phyloP scores from a whole-genome alignment of 352 stramenopile genomes.

The Phytopythium oedochilum region DNA sequence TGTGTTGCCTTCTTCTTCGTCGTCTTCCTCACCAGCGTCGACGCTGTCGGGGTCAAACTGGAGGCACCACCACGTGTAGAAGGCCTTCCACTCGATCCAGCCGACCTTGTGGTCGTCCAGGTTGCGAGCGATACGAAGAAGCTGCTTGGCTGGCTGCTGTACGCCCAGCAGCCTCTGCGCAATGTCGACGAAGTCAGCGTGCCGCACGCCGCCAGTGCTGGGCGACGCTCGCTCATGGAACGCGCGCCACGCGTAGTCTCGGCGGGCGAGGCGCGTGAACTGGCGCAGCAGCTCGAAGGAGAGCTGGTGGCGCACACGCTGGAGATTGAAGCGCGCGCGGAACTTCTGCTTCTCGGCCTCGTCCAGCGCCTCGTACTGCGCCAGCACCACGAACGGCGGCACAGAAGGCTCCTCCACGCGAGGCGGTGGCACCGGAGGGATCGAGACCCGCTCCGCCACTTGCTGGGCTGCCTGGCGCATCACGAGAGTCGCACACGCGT shows the following conservation, averaged over 20 bases:
- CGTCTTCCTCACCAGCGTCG: background rate
- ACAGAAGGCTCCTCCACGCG: slow-evolving; percentile 29
- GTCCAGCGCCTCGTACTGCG: slow-evolving; percentile 49
- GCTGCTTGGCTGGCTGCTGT: slow-evolving; percentile 30
- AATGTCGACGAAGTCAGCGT: slow-evolving; percentile 45
- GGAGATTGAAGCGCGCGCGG: slow-evolving; percentile 50
- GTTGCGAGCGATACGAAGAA: slow-evolving; percentile 33
- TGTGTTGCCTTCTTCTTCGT: slow-evolving; percentile 7
- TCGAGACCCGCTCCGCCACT: slow-evolving; percentile 44
- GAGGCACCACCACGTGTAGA: slow-evolving; percentile 61
- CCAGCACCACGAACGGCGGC: slow-evolving; percentile 48
- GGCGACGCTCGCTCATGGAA: slow-evolving; percentile 32
- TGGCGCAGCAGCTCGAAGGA: slow-evolving; percentile 59
- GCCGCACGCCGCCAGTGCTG: slow-evolving; percentile 13
- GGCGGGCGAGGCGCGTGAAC: slow-evolving; percentile 56
- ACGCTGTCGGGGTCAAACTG: slow-evolving; percentile 22
- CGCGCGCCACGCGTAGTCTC: slow-evolving; percentile 46
- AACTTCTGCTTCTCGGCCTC: slow-evolving; percentile 44
- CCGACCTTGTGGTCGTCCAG: slow-evolving; percentile 51
- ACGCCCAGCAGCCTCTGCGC: slow-evolving; percentile 34
- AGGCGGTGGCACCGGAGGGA: slow-evolving; percentile 22
- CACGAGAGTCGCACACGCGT: slow-evolving; percentile 49
- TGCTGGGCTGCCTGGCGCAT: slow-evolving; percentile 50
- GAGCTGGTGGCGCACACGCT: slow-evolving; percentile 55
- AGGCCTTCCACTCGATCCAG: slow-evolving; percentile 50